Evolutionary conservation across 1,284 basidiomycete species (phyloP).

Genomic region (Leccinum subfulvum): DNA sequence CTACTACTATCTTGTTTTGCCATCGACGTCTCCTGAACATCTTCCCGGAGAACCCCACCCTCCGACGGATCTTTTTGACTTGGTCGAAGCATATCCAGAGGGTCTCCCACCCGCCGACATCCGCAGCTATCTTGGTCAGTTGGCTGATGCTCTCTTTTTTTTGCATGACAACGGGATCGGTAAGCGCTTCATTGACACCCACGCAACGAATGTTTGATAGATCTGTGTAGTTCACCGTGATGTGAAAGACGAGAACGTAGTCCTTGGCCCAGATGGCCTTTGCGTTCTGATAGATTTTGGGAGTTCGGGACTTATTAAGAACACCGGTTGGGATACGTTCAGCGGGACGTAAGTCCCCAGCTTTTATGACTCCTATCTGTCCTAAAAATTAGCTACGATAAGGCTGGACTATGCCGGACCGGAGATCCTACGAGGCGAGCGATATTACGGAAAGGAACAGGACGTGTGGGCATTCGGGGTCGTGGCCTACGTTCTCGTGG

Average conservation of each 20-base stretch:
- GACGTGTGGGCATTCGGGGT: constrained; percentile 99
- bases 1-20: constrained; percentile 90
- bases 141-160: constrained; percentile 90
- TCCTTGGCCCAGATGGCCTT: constrained; percentile 68
- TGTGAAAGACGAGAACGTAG: constrained; percentile 98
- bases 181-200: constrained; percentile 35
- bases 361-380: constrained; percentile 16
- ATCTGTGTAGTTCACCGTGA: constrained; percentile 83
- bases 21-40: constrained; percentile 64
- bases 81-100: constrained; percentile 87
- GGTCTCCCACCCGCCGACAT: constrained; percentile 79
- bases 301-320: constrained; percentile 85
- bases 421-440: constrained; percentile 92
- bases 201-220: constrained; percentile 10
- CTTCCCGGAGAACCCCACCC: constrained; percentile 50
- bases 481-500: constrained; percentile 92
- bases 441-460: constrained; percentile 94
- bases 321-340: constrained; percentile 91
- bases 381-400: constrained; percentile 10
- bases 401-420: constrained; percentile 97
- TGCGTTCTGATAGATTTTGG: constrained; percentile 97
- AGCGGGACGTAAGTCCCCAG: constrained; percentile 76
- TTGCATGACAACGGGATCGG: constrained; percentile 89
- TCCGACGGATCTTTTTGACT: constrained; percentile 88
- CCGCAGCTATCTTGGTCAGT: constrained; percentile 88